Conservation (phyloP, 78 protist genomes). For the Tieghemostelium lacteum region DNA sequence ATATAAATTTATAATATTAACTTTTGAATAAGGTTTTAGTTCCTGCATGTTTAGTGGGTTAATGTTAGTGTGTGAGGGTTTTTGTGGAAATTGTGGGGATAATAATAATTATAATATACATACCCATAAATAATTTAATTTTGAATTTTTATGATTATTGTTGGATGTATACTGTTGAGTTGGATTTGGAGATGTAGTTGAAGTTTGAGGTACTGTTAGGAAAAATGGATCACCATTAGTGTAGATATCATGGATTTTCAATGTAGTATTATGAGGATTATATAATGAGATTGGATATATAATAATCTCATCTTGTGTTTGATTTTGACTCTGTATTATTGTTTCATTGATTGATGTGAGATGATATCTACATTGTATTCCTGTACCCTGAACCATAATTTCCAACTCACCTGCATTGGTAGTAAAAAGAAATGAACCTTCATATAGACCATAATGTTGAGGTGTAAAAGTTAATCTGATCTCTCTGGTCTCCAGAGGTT, state of each 20-base stretch:
- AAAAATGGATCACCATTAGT: slow-evolving; percentile 51
- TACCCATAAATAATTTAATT: slow-evolving; percentile 14
- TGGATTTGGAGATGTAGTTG: neutral
- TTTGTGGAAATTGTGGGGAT: too few species aligned
- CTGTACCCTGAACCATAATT: slow-evolving; percentile 19
- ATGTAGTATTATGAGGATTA: slow-evolving; percentile 62
- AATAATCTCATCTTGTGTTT: slow-evolving; percentile 3
- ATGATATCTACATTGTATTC: slow-evolving; percentile 25
- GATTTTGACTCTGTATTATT: slow-evolving; percentile 7
- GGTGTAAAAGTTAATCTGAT: slow-evolving; percentile 31
- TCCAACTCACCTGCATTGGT: slow-evolving; percentile 32
- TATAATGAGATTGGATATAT: slow-evolving; percentile 29
- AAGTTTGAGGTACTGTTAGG: slow-evolving; percentile 1
- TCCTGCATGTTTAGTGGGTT: neutral
- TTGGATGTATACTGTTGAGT: neutral
- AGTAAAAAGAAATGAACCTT: slow-evolving; percentile 12
- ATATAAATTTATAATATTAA: slow-evolving; percentile 39
- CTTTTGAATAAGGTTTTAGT: slow-evolving; percentile 38
- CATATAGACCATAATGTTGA: slow-evolving; percentile 15
- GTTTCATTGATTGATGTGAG: slow-evolving; percentile 7
- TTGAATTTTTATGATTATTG: neutral
- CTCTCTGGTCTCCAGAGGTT: neutral
- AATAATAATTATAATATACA: neutral
- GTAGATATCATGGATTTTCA: slow-evolving; percentile 38
- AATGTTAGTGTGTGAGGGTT: neutral